Percentiles rank a stretch among this genome's conserved stretches.
These are phyloP conservation scores for Atalantia buxifolia DNA, from an alignment of 345 rosid species.

Conservation along the genomic window DNA sequence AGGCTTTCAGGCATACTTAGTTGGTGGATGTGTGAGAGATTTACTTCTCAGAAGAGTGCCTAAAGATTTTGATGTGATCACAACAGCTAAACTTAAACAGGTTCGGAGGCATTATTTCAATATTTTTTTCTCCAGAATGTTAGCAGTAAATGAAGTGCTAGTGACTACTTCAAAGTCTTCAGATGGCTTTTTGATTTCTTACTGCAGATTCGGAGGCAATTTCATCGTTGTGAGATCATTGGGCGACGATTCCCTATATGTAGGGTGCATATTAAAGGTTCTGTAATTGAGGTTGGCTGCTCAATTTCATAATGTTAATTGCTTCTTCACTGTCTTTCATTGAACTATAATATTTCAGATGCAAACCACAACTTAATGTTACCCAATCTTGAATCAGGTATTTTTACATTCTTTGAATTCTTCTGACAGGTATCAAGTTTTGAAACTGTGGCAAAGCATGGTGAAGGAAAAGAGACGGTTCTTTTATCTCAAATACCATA, in stretches of 20 bases:
- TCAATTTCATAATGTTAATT: background rate
- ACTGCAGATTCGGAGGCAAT: conserved; percentile 49
- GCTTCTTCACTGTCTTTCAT: background rate
- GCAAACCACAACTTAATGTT: background rate
- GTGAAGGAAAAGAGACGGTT: conserved; percentile 33
- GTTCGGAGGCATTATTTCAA: conserved; percentile 27
- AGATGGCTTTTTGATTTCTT: conserved; percentile 14
- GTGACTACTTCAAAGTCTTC: background rate
- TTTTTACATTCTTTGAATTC: conserved; percentile 7
- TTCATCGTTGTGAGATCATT: conserved; percentile 50
- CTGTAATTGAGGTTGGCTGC: conserved; percentile 63
- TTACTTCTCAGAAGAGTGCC: conserved; percentile 68
- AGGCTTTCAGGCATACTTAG: conserved; percentile 84
- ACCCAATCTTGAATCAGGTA: conserved; percentile 5
- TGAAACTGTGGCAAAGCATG: conserved; percentile 47
- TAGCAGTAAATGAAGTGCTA: background rate
- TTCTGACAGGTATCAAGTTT: conserved; percentile 81
- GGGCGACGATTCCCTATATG: conserved; percentile 88
- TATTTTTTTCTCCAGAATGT: background rate
- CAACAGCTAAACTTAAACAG: conserved; percentile 78
- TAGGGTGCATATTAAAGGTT: conserved; percentile 52
- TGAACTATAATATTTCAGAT: background rate
- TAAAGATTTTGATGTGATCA: conserved; percentile 93
- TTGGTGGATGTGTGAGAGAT: conserved; percentile 97
- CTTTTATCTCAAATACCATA: conserved; percentile 28